A percentile compares a stretch with the other conserved stretches of the same genome.
Conservation (phyloP, 1,284 basidiomycete genomes). For the Austroboletus novae-zelandiae region DNA sequence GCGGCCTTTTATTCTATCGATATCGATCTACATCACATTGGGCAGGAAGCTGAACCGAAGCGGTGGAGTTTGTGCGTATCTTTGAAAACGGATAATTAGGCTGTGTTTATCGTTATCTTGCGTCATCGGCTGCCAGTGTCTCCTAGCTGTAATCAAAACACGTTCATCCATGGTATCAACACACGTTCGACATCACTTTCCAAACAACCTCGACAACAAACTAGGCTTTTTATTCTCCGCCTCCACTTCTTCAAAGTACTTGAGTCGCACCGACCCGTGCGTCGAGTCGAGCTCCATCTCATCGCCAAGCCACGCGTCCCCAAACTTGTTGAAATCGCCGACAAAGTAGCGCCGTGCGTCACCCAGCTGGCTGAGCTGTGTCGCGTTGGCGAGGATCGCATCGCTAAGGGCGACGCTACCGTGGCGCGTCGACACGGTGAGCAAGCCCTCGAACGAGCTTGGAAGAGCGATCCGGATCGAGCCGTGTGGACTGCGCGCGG, state of each 20-base stretch:
- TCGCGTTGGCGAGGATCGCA: slow-evolving; percentile 8
- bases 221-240: slow-evolving; percentile 1
- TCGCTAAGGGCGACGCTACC: slow-evolving; percentile 17
- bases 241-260: slow-evolving; percentile 19
- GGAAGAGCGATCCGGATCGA: slow-evolving; percentile 18
- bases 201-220: slow-evolving; percentile 21
- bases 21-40: too few relatives aligned
- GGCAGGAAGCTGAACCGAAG: too few relatives aligned
- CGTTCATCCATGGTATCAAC: too few relatives aligned
- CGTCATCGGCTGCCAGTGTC: too few relatives aligned
- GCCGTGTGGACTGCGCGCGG: slow-evolving; percentile 8
- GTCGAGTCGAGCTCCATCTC: slow-evolving; percentile 13
- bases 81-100: too few relatives aligned
- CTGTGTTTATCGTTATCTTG: too few relatives aligned
- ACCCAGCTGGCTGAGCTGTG: slow-evolving; percentile 19
- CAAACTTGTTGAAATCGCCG: slow-evolving; percentile 8
- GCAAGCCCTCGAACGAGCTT: slow-evolving; percentile 21
- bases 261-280: slow-evolving; percentile 19
- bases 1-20: too few relatives aligned
- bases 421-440: slow-evolving; percentile 18
- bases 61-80: too few relatives aligned
- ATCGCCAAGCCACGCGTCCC: slow-evolving; percentile 21
- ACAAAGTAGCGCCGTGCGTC: slow-evolving; percentile 14
- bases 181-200: slow-evolving; percentile 3
- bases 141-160: too few relatives aligned